Conservation (phyloP, 2,329 filamentous ascomycete species). For the Mollisiaceae sp. region DNA sequence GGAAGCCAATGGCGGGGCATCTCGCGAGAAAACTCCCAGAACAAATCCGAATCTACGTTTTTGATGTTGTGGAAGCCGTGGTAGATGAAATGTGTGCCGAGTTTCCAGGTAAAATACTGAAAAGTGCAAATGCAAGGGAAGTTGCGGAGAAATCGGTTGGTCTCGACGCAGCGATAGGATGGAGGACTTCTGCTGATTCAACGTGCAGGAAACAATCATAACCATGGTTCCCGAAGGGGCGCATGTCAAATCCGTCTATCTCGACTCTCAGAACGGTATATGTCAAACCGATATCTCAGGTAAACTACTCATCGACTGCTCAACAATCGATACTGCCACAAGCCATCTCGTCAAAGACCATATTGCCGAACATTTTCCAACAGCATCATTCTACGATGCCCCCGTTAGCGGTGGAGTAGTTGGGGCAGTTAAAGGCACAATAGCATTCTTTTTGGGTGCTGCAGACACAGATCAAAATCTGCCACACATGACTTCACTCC, state of each 20-base stretch:
- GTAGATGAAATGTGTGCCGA: slow-evolving; percentile 58
- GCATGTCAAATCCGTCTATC: slow-evolving; percentile 71
- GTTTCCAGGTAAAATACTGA: slow-evolving; percentile 53
- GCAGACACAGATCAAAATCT: slow-evolving; percentile 46
- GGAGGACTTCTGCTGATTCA: neutral
- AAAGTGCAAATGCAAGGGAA: slow-evolving; percentile 61
- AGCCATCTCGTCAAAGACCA: slow-evolving; percentile 43
- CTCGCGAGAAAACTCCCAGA: slow-evolving; percentile 65
- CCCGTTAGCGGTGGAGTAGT: slow-evolving; percentile 45
- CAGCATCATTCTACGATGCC: slow-evolving; percentile 44
- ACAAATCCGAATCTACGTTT: slow-evolving; percentile 62
- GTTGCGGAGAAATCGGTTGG: slow-evolving; percentile 66
- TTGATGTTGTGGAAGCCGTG: slow-evolving; percentile 64
- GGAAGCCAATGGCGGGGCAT: slow-evolving; percentile 73
- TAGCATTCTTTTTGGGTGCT: slow-evolving; percentile 47
- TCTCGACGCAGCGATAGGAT: slow-evolving; percentile 37
- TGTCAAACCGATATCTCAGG: slow-evolving; percentile 46
- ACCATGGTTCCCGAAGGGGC: slow-evolving; percentile 72
- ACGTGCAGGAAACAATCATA: slow-evolving; percentile 63
- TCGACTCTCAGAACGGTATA: slow-evolving; percentile 53
- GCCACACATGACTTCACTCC: slow-evolving; percentile 48
- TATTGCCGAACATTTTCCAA: slow-evolving; percentile 19
- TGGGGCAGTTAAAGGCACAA: slow-evolving; percentile 43
- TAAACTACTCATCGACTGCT: slow-evolving; percentile 71
- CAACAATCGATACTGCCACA: slow-evolving; percentile 72